These are phyloP conservation scores for Magnolia kwangsiensis DNA, from an alignment of 164 flowering plant genomes.

Conservation along the genomic window DNA sequence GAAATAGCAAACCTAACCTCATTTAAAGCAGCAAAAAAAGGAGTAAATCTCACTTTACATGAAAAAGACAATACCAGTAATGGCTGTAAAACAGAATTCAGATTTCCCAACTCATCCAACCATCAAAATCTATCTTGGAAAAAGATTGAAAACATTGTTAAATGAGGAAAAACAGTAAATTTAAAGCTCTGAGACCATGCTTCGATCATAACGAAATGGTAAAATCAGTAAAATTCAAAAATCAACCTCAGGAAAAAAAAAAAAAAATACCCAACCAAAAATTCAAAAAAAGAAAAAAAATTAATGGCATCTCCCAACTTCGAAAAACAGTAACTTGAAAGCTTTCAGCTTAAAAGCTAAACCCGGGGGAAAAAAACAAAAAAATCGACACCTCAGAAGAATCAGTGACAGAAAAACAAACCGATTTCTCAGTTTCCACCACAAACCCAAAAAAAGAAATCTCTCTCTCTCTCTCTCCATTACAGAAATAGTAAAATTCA, in stretches of 20 bases:
- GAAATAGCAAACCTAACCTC: not conserved
- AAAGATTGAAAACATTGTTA: not conserved
- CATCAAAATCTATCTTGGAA: not conserved
- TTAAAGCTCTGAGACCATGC: not conserved
- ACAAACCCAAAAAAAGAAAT: not conserved
- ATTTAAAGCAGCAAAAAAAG: not conserved
- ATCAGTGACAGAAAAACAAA: not conserved
- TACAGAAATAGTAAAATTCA: not conserved
- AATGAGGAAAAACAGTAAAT: not conserved
- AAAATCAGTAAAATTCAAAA: too few relatives aligned
- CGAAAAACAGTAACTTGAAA: not conserved
- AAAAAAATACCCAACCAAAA: not conserved
- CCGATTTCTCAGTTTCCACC: slow-evolving; percentile 2
- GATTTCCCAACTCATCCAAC: not conserved
- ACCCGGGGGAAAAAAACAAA: not conserved
- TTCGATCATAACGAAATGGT: too few relatives aligned
- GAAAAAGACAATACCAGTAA: not conserved
- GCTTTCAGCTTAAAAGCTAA: not conserved
- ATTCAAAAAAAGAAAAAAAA: not conserved
- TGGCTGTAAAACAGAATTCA: not conserved
- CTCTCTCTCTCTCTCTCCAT: not conserved
- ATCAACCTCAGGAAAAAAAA: not conserved
- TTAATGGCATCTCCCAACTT: not conserved
- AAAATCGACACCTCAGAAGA: not conserved
- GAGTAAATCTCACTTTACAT: not conserved